Conservation (phyloP, 345 rosid genomes). For the Citrus cavaleriei region DNA sequence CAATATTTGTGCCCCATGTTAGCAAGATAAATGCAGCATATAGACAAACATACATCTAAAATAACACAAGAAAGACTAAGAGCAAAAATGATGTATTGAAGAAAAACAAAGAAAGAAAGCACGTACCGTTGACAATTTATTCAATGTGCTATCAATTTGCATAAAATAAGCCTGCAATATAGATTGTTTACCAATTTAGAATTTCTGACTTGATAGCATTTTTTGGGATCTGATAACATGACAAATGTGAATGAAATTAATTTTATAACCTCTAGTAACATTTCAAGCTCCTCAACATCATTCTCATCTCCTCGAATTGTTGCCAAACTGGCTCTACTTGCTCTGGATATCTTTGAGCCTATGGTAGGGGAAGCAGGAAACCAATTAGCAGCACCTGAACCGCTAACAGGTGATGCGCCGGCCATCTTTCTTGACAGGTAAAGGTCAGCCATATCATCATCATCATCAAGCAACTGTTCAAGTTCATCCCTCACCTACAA, state of each 20-base stretch:
- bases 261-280: slow-evolving; percentile 79
- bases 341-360: slow-evolving; percentile 91
- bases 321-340: slow-evolving; percentile 80
- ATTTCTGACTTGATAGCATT: not conserved
- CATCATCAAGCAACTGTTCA: slow-evolving; percentile 92
- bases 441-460: slow-evolving; percentile 97
- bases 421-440: slow-evolving; percentile 87
- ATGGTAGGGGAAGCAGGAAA: slow-evolving; percentile 77
- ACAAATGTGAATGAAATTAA: slow-evolving; percentile 3
- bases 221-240: not conserved
- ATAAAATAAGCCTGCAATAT: slow-evolving; percentile 82
- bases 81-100: not conserved
- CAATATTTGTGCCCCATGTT: not conserved
- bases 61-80: not conserved
- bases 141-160: slow-evolving; percentile 91
- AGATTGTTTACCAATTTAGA: slow-evolving; percentile 1
- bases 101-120: not conserved
- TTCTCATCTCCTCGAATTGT: slow-evolving; percentile 87
- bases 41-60: not conserved
- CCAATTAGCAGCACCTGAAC: slow-evolving; percentile 73
- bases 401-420: slow-evolving; percentile 65
- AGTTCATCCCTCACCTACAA: slow-evolving; percentile 94
- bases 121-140: slow-evolving; percentile 77
- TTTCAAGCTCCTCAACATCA: slow-evolving; percentile 99
- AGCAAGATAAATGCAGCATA: not conserved